A percentile compares a stretch with the other conserved stretches of the same genome.
These are phyloP conservation scores for Zanthoxylum bungeanum DNA, from an alignment of 345 rosid species.

Conservation along the genomic window DNA sequence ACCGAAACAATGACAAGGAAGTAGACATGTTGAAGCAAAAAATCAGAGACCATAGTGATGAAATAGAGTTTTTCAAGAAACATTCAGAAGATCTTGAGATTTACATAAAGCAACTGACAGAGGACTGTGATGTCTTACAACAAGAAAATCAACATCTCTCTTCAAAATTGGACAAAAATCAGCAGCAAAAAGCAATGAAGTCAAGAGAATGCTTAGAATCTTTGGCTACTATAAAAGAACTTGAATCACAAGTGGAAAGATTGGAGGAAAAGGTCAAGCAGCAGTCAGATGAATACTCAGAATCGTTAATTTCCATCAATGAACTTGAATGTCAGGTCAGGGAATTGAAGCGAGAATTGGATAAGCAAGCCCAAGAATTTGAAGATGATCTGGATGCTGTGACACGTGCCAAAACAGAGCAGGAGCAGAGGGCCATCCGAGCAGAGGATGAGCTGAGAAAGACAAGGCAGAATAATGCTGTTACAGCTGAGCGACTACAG, in stretches of 20 bases:
- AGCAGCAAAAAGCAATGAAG: constrained; percentile 44
- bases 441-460: constrained; percentile 85
- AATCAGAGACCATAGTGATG: constrained; percentile 47
- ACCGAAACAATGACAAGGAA: constrained; percentile 46
- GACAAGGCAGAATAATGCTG: constrained; percentile 73
- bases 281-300: constrained; percentile 63
- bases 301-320: constrained; percentile 51
- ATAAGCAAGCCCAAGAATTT: constrained; percentile 56
- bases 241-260: constrained; percentile 51
- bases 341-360: constrained; percentile 58
- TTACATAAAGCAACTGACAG: constrained; percentile 62
- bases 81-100: constrained; percentile 68
- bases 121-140: constrained; percentile 58
- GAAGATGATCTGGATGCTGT: constrained; percentile 68
- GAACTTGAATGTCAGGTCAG: constrained; percentile 67
- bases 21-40: constrained; percentile 49
- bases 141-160: constrained; percentile 54
- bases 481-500: constrained; percentile 79
- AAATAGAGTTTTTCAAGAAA: constrained; percentile 57
- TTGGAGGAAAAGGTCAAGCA: constrained; percentile 66
- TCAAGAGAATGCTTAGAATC: constrained; percentile 33
- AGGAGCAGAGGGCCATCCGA: constrained; percentile 82
- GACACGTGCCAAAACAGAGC: constrained; percentile 54
- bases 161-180: constrained; percentile 44
- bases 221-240: constrained; percentile 37